Percentiles rank a stretch among this genome's conserved stretches.
Conservation (phyloP, 169 alveolate species). For the Plasmodium falciparum region DNA sequence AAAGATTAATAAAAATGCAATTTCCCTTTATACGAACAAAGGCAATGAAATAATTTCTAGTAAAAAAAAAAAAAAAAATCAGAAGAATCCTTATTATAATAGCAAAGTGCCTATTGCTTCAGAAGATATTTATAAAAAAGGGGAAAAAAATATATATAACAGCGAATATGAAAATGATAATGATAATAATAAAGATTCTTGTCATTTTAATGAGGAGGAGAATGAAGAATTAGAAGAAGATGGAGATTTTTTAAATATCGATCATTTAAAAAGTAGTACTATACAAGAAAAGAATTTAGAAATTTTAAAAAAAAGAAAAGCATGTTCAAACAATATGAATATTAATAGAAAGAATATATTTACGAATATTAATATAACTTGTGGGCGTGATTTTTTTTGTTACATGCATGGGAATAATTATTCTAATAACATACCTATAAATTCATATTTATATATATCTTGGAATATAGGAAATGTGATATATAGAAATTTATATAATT, state of each 20-base stretch:
- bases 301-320: slow-evolving; percentile 68
- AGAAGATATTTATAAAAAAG: too few relatives aligned
- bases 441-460: slow-evolving; percentile 79
- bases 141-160: neutral
- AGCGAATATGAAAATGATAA: too few relatives aligned
- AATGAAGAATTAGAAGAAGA: neutral
- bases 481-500: slow-evolving; percentile 79
- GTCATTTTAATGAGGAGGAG: slow-evolving; percentile 2
- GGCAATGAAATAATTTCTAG: slow-evolving; percentile 5
- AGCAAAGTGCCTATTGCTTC: too few relatives aligned
- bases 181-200: slow-evolving; percentile 10
- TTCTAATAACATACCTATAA: slow-evolving; percentile 75
- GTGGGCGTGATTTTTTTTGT: slow-evolving; percentile 72
- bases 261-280: neutral
- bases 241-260: too few relatives aligned
- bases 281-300: slow-evolving; percentile 33
- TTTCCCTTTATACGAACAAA: slow-evolving; percentile 36
- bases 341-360: slow-evolving; percentile 46
- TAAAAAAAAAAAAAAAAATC: too few relatives aligned
- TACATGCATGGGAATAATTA: slow-evolving; percentile 75
- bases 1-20: slow-evolving; percentile 1
- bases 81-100: too few relatives aligned
- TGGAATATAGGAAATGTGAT: slow-evolving; percentile 87
- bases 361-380: slow-evolving; percentile 67
- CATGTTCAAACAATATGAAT: slow-evolving; percentile 34